Base-by-base conservation (phyloP, 345 rosid species). In the Arabis alpina region DNA sequence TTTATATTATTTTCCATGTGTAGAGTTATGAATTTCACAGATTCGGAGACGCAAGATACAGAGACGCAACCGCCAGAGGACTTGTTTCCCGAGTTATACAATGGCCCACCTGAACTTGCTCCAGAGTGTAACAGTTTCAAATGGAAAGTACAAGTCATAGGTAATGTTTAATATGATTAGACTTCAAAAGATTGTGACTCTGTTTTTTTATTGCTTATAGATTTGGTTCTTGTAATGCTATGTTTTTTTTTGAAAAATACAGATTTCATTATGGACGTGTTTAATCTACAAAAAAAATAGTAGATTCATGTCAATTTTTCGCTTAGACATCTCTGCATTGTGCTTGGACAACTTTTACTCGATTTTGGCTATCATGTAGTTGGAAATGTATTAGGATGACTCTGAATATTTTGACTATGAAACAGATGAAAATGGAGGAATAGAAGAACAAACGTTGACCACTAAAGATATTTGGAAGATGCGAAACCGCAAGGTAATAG, bases 31-130 rank as follows among this genome's bases (percentile, higher is more conserved):
- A 10, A 50, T 14, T 52, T 40, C 0, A 40, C 6, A 10, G 60
- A 50, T 25, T 64, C n/a, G 12, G 47, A 64, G 10, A 64, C 69
- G 4, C 69, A 64, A 24, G n/a, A n/a, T n/a, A n/a, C n/a, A n/a
- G 47, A 64, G 10, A 64, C 69, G 4, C 69, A 64, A 24, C 5
- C 16, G 24, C 48, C 69, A 0, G 24, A 64, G 12, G 48, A 49
- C 13, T 7, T 13, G n/a, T 25, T 23, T 24, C 3, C 39, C 5
- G 49, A 65, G 4, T 1, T 9, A 23, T 51, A n/a, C 24, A 24
- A 23, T 24, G n/a, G 13, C 14, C 47, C 15, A 19, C 25, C 27
- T 34, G 0, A n/a, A 19, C 55, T 45, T 45, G 47, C 54, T 44
- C 24, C 23, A 23, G 6, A 32, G 12, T 43, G 63, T 32, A 55